phyloP scores from a whole-genome alignment of 352 stramenopile species.

The Pythium myriotylum region DNA sequence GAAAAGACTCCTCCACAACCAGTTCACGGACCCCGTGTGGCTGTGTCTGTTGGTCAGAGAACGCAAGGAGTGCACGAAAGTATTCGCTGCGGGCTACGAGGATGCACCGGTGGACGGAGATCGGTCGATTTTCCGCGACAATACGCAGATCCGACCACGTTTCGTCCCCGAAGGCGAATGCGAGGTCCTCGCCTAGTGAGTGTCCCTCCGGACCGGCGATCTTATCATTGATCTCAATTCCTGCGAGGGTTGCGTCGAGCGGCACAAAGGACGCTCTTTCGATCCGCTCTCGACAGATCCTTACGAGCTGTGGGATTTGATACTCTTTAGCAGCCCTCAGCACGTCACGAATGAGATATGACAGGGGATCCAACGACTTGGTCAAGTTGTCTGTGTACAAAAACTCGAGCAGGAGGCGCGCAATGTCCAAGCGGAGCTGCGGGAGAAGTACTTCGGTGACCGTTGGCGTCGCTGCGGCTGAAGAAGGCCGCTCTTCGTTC shows the following conservation, averaged over 20 bases:
- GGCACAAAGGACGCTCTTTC: slow-evolving; percentile 19
- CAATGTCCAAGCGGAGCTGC: slow-evolving; percentile 54
- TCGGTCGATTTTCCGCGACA: slow-evolving; percentile 42
- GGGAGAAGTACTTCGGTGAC: slow-evolving; percentile 54
- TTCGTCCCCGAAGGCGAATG: slow-evolving; percentile 46
- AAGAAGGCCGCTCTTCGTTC: slow-evolving; percentile 37
- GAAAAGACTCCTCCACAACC: slow-evolving; percentile 61
- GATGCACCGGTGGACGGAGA: slow-evolving; percentile 65
- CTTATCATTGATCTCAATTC: slow-evolving; percentile 9
- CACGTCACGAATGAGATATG: slow-evolving; percentile 65
- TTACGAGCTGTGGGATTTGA: slow-evolving; percentile 41
- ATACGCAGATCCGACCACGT: slow-evolving; percentile 58
- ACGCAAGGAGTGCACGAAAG: slow-evolving; percentile 61
- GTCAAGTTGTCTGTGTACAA: slow-evolving; percentile 75
- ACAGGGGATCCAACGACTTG: slow-evolving; percentile 40
- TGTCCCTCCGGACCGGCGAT: slow-evolving; percentile 12
- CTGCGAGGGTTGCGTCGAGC: slow-evolving; percentile 7
- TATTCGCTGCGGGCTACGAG: slow-evolving; percentile 67
- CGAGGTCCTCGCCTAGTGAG: slow-evolving; percentile 47
- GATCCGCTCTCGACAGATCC: slow-evolving; percentile 45
- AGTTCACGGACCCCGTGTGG: slow-evolving; percentile 14
- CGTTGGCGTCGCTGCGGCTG: not conserved
- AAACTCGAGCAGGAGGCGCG: slow-evolving; percentile 59
- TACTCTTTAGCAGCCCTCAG: slow-evolving; percentile 48
- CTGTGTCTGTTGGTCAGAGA: slow-evolving; percentile 20